Evolutionary conservation across 345 rosid genomes (phyloP), one percentile per base, ranked within the genome.

Genomic region (Geranium rotundifolium): DNA sequence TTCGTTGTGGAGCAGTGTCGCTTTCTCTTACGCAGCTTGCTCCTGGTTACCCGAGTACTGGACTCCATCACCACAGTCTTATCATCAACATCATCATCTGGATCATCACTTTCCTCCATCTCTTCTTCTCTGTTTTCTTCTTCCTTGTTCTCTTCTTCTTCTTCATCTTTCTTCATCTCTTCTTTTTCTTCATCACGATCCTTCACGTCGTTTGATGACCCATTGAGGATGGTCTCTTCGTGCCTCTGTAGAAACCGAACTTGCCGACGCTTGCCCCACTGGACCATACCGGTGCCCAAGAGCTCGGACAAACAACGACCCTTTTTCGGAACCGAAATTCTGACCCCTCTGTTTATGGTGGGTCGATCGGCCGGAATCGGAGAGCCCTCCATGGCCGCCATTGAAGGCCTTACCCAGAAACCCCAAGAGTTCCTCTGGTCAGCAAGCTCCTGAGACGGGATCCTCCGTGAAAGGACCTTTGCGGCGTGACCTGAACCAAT

Each of bases 201-300:
- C 18, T 67, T 58, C 9, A 63, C 63, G 1, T 59, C 64, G 7
- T 50, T 67, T 17, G 56, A 60, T 20, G 15, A 67, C 41, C 57
- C 64, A 62, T 65, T 49, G 58, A 60, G 7, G 23, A 7, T n/a
- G 17, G 20, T 65, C 65, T 72, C 54, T 20, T 41, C 65, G 39
- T 71, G 73, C 2, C 62, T 66, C 37, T 70, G 66, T 64, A 79
- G 65, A 63, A 80, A 86, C 71, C 73, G 71, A 46, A 88, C 90
- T 19, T 72, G 86, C 71, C 86, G 64, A 62, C 86, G 83, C 71
- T 70, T 74, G 15, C 97, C 99, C 99, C 99, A 90, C 14, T 69
- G 72, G 55, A 85, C 70, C 81, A 85, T 73, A 67, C 74, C 84
- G 4, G 73, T 59, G 17, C 79, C 73, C 37, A 61, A 74, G 14